Evolutionary conservation across 352 stramenopile genomes (phyloP).

Genomic region (Pythium apleroticum): DNA sequence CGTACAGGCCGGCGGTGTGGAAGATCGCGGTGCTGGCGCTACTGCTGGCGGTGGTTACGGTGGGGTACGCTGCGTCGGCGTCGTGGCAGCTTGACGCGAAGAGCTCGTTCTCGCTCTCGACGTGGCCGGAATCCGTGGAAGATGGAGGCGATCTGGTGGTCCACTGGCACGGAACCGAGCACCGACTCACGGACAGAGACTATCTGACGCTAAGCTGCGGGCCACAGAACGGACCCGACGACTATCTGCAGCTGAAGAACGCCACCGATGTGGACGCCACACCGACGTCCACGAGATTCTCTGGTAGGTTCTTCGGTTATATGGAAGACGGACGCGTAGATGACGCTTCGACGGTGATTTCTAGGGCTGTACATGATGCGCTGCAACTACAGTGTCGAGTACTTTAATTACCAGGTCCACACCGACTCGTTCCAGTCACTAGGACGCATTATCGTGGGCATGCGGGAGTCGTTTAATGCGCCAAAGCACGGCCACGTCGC

Average conservation of each 20-base stretch:
- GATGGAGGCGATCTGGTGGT: conserved; percentile 59
- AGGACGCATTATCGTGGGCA: conserved; percentile 38
- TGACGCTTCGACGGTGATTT: not conserved
- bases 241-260: conserved; percentile 44
- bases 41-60: not conserved
- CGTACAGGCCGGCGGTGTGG: not conserved
- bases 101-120: conserved; percentile 33
- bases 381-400: conserved; percentile 64
- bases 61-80: not conserved
- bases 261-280: conserved; percentile 34
- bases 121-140: conserved; percentile 38
- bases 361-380: conserved; percentile 63
- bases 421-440: conserved; percentile 27
- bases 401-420: conserved; percentile 43
- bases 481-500: conserved; percentile 77
- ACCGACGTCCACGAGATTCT: conserved; percentile 54
- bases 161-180: conserved; percentile 31
- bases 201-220: conserved; percentile 72
- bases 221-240: conserved; percentile 39
- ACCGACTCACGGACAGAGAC: conserved; percentile 33
- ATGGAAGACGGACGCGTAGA: not conserved
- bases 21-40: conserved; percentile 3
- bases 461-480: conserved; percentile 49
- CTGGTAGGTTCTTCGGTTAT: conserved; percentile 12
- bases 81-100: not conserved